Percentiles rank a stretch among this genome's conserved stretches.
Evolutionary conservation across 805 yeast species (phyloP).

Genomic region (Maudiozyma saulgeensis): DNA sequence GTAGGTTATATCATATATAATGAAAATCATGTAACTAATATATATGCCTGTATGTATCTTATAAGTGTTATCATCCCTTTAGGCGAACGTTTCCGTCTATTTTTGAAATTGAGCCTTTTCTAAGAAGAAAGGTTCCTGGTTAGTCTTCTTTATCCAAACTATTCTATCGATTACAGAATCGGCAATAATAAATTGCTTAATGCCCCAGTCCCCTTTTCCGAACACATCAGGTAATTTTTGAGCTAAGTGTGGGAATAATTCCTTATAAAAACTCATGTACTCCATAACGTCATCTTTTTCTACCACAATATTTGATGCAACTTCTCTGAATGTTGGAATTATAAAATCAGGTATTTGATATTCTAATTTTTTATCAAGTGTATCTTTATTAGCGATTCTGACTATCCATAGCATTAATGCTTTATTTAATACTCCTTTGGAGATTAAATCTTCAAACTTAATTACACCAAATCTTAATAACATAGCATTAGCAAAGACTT

Average conservation of each 20-base stretch:
- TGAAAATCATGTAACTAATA: background rate
- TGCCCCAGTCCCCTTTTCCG: conserved; percentile 37
- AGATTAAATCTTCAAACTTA: conserved; percentile 42
- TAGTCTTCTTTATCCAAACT: conserved; percentile 34
- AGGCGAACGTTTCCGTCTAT: background rate
- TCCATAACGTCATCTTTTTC: conserved; percentile 47
- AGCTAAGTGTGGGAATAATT: conserved; percentile 41
- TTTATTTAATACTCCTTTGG: conserved; percentile 44
- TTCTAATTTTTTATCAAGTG: conserved; percentile 15
- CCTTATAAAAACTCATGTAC: conserved; percentile 43
- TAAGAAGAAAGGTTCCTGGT: conserved; percentile 30
- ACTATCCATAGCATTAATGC: conserved; percentile 55
- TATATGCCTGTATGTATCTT: background rate
- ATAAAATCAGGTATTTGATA: conserved; percentile 44
- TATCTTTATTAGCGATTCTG: conserved; percentile 41
- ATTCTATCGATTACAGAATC: conserved; percentile 43
- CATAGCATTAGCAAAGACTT: conserved; percentile 43
- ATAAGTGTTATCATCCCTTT: background rate
- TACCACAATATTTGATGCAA: conserved; percentile 32
- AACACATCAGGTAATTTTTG: conserved; percentile 50
- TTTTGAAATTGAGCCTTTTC: background rate
- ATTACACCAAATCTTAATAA: conserved; percentile 48
- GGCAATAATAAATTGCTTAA: conserved; percentile 36
- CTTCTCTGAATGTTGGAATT: conserved; percentile 29
- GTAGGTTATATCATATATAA: background rate